These are phyloP conservation scores for Centella asiatica DNA, from an alignment of 129 eudicot species.

Conservation along the genomic window DNA sequence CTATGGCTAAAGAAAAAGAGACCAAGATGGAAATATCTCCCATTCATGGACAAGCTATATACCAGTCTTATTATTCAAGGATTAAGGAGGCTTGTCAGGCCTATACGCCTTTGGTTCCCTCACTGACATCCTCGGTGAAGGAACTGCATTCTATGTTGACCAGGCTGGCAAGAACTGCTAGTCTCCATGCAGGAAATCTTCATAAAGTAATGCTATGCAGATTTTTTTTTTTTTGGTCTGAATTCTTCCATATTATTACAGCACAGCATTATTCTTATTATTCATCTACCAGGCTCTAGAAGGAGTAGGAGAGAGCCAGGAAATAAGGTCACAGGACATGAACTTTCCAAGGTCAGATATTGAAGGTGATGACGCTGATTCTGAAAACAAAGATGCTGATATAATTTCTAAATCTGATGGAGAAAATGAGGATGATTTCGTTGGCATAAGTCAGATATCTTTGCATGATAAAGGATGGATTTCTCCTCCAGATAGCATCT, in stretches of 20 bases:
- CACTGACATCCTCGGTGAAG: conserved; percentile 60
- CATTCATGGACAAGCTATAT: conserved; percentile 94
- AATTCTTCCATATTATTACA: background rate
- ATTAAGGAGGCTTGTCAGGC: conserved; percentile 60
- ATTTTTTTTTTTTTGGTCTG: background rate
- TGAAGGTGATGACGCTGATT: conserved; percentile 34
- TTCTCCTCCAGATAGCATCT: conserved; percentile 82
- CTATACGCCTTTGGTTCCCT: conserved; percentile 67
- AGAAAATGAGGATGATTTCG: conserved; percentile 34
- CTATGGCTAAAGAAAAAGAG: conserved; percentile 80
- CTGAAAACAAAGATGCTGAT: conserved; percentile 37
- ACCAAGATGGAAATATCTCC: conserved; percentile 72
- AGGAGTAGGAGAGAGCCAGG: conserved; percentile 83
- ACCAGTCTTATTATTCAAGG: conserved; percentile 67
- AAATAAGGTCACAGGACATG: conserved; percentile 55
- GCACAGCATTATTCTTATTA: conserved; percentile 2
- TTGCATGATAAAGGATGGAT: conserved; percentile 81
- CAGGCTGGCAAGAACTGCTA: conserved; percentile 73
- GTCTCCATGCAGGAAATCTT: conserved; percentile 94
- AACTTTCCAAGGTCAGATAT: conserved; percentile 40
- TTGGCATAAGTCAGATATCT: conserved; percentile 26
- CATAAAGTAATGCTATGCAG: conserved; percentile 57
- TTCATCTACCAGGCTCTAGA: conserved; percentile 71
- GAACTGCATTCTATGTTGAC: conserved; percentile 78
- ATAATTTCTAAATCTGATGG: conserved; percentile 31